Evolutionary conservation across 2,329 filamentous ascomycete species (phyloP).

Genomic region (Aspergillus vadensis): DNA sequence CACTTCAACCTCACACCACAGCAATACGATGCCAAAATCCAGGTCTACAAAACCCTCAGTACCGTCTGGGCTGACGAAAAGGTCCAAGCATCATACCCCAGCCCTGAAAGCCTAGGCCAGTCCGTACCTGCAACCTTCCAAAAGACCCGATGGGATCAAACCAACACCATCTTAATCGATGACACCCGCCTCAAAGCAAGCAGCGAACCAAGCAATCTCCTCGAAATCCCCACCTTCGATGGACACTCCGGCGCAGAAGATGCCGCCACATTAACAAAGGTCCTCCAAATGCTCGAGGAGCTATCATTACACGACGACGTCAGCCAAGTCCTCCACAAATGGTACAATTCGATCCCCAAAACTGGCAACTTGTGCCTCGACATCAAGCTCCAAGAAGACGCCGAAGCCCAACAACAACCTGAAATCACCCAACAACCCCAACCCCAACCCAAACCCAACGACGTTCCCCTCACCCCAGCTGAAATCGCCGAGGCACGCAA

Average conservation of each 20-base stretch:
- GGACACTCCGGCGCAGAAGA: slow-evolving; percentile 44
- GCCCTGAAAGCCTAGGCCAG: background rate
- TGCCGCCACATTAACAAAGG: slow-evolving; percentile 50
- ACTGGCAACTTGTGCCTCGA: slow-evolving; percentile 22
- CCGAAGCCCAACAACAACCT: background rate
- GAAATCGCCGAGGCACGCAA: slow-evolving; percentile 19
- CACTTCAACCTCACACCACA: slow-evolving; percentile 64
- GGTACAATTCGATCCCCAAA: slow-evolving; percentile 25
- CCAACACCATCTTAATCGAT: slow-evolving; percentile 87
- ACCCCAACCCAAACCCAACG: background rate
- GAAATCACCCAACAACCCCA: background rate
- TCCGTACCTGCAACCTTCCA: slow-evolving; percentile 8
- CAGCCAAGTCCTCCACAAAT: slow-evolving; percentile 44
- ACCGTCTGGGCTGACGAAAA: slow-evolving; percentile 64
- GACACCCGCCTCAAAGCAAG: slow-evolving; percentile 79
- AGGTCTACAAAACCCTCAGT: slow-evolving; percentile 85
- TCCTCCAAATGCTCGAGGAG: slow-evolving; percentile 56
- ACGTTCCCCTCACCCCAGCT: slow-evolving; percentile 4
- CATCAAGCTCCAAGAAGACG: slow-evolving; percentile 13
- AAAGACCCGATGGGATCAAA: slow-evolving; percentile 67
- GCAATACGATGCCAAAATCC: slow-evolving; percentile 72
- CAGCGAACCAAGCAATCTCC: slow-evolving; percentile 79
- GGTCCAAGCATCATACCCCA: slow-evolving; percentile 49
- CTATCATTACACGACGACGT: slow-evolving; percentile 53
- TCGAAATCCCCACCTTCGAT: slow-evolving; percentile 77